These are phyloP conservation scores for Saccharomycopsis guyanensis DNA, from an alignment of 805 yeast genomes.

Conservation along the genomic window DNA sequence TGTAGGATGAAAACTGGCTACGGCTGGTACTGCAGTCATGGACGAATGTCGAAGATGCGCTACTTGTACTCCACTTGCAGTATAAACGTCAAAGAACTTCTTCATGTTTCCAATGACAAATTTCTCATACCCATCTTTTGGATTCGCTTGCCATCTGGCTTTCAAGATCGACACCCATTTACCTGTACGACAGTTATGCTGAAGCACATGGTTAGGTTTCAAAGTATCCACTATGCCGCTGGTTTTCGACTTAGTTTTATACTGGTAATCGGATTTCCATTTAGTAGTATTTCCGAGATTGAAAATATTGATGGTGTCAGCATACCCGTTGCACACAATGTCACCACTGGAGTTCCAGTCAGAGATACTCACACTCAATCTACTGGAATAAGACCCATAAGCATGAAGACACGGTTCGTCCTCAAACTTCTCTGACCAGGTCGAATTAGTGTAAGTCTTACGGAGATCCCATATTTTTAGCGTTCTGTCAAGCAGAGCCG, in stretches of 20 bases:
- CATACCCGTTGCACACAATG: slow-evolving; percentile 90
- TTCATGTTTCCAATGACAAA: slow-evolving; percentile 94
- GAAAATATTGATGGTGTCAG: slow-evolving; percentile 72
- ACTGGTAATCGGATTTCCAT: slow-evolving; percentile 1
- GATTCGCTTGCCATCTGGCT: slow-evolving; percentile 75
- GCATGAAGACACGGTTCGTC: slow-evolving; percentile 35
- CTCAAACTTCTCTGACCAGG: slow-evolving; percentile 43
- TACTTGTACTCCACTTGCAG: slow-evolving; percentile 64
- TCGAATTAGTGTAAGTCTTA: slow-evolving; percentile 32
- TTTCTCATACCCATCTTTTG: slow-evolving; percentile 66
- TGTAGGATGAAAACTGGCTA: slow-evolving; percentile 71
- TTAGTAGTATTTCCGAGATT: slow-evolving; percentile 33
- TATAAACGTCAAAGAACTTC: slow-evolving; percentile 74
- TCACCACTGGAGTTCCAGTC: slow-evolving; percentile 69
- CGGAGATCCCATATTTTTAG: slow-evolving; percentile 85
- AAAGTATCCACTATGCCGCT: slow-evolving; percentile 30
- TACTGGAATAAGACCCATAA: slow-evolving; percentile 46
- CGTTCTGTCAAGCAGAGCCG: slow-evolving; percentile 85
- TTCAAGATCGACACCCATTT: slow-evolving; percentile 93
- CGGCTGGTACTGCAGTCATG: slow-evolving; percentile 93
- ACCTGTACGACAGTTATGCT: slow-evolving; percentile 94
- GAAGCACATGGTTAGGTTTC: slow-evolving; percentile 54
- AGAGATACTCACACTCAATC: slow-evolving; percentile 76
- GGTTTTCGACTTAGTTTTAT: slow-evolving; percentile 3
- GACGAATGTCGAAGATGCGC: slow-evolving; percentile 58